Conservation (phyloP, 2,329 filamentous ascomycete genomes). For the Zelopaecilomyces penicillatus region DNA sequence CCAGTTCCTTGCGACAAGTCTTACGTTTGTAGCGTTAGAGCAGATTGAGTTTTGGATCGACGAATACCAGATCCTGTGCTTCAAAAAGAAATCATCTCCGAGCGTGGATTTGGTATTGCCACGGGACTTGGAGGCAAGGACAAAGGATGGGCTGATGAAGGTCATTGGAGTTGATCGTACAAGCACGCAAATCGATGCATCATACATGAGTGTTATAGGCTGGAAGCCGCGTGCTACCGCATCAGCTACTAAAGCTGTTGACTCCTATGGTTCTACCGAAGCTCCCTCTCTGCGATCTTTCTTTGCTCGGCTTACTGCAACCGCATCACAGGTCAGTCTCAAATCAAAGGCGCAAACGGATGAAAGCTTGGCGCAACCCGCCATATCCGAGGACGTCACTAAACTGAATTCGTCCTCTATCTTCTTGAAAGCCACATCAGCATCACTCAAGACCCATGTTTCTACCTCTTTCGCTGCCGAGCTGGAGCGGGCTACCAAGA, state of each 20-base stretch:
- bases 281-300: slow-evolving; percentile 64
- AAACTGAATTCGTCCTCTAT: slow-evolving; percentile 67
- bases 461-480: slow-evolving; percentile 67
- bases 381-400: slow-evolving; percentile 63
- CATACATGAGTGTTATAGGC: slow-evolving; percentile 78
- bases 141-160: slow-evolving; percentile 82
- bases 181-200: slow-evolving; percentile 85
- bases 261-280: slow-evolving; percentile 40
- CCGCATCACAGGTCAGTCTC: slow-evolving; percentile 39
- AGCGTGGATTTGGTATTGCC: slow-evolving; percentile 66
- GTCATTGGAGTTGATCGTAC: slow-evolving; percentile 73
- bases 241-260: slow-evolving; percentile 32
- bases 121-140: slow-evolving; percentile 69
- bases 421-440: slow-evolving; percentile 81
- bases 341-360: slow-evolving; percentile 52
- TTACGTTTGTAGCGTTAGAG: slow-evolving; percentile 89
- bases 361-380: slow-evolving; percentile 53
- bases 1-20: slow-evolving; percentile 87
- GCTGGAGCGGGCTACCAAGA: slow-evolving; percentile 92
- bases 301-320: slow-evolving; percentile 66
- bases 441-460: slow-evolving; percentile 70
- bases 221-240: slow-evolving; percentile 58
- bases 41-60: slow-evolving; percentile 87
- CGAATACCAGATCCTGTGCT: slow-evolving; percentile 67
- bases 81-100: slow-evolving; percentile 81